Conservation (phyloP, 805 yeast genomes). For the Metschnikowia peoriensis region DNA sequence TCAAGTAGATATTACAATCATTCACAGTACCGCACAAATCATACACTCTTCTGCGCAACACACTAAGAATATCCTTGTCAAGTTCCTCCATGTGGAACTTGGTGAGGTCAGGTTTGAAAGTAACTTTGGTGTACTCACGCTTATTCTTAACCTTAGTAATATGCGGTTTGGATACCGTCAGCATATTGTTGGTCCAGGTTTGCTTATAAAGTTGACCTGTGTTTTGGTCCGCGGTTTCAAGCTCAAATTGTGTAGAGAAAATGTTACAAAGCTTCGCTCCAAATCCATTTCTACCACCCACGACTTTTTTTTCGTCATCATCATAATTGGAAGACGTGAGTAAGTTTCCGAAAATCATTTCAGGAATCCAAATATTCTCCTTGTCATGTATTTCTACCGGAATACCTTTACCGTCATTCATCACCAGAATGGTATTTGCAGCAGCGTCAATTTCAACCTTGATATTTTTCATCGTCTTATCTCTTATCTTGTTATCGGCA, state of each 20-base stretch:
- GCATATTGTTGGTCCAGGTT: slow-evolving; percentile 87
- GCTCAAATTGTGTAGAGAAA: slow-evolving; percentile 79
- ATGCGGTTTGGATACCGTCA: slow-evolving; percentile 68
- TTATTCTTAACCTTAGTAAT: slow-evolving; percentile 58
- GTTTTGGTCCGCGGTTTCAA: slow-evolving; percentile 83
- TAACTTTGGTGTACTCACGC: slow-evolving; percentile 79
- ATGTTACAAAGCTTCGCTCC: slow-evolving; percentile 98
- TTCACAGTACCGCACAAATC: slow-evolving; percentile 93
- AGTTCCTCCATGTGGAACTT: slow-evolving; percentile 83
- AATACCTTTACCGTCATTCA: slow-evolving; percentile 93
- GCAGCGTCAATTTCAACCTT: slow-evolving; percentile 81
- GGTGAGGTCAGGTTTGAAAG: slow-evolving; percentile 82
- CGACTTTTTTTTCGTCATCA: slow-evolving; percentile 91
- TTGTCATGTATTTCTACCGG: slow-evolving; percentile 92
- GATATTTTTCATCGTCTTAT: slow-evolving; percentile 81
- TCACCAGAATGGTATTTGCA: slow-evolving; percentile 69
- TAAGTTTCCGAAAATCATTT: slow-evolving; percentile 91
- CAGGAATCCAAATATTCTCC: slow-evolving; percentile 92
- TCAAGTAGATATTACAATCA: slow-evolving; percentile 74
- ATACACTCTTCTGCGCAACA: slow-evolving; percentile 88
- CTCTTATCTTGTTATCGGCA: slow-evolving; percentile 97
- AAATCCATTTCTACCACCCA: slow-evolving; percentile 98
- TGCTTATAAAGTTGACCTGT: slow-evolving; percentile 68
- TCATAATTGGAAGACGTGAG: slow-evolving; percentile 95
- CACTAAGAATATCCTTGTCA: slow-evolving; percentile 80